Conservation (phyloP, 768 basidiomycete genomes). For the Tylopilus rubrobrunneus region DNA sequence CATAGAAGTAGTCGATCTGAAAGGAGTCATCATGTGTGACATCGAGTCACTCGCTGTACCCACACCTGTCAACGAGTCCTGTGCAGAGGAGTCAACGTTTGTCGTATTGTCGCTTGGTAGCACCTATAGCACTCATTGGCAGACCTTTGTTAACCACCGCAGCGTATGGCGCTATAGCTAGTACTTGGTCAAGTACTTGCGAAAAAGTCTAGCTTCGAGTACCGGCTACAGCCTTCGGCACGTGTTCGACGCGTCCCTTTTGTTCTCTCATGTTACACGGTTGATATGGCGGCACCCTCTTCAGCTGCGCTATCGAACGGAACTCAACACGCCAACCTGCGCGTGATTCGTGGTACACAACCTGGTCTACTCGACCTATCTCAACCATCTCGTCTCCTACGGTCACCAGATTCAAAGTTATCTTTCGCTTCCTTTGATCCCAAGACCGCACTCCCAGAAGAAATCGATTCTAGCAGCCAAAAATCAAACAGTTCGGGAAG, state of each 20-base stretch:
- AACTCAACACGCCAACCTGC: neutral
- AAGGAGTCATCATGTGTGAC: slow-evolving; percentile 2
- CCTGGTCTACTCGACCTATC: slow-evolving; percentile 67
- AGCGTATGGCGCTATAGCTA: no score
- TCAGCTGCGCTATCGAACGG: slow-evolving; percentile 4
- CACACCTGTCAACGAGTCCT: no score
- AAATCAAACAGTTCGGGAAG: slow-evolving; percentile 45
- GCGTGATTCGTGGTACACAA: slow-evolving; percentile 36
- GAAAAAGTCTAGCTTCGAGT: no score
- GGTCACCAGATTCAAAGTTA: slow-evolving; percentile 53
- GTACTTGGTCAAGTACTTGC: no score
- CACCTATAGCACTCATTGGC: no score
- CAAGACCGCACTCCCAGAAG: slow-evolving; percentile 49
- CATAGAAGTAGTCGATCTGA: neutral
- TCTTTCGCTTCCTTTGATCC: slow-evolving; percentile 76
- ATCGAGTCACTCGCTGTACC: slow-evolving; percentile 2
- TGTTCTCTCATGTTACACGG: no score
- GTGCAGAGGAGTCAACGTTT: neutral
- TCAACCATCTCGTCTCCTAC: slow-evolving; percentile 60
- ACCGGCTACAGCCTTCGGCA: neutral
- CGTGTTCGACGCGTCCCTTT: slow-evolving; percentile 14
- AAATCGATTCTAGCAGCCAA: slow-evolving; percentile 29
- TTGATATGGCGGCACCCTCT: slow-evolving; percentile 10
- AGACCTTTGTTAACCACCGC: no score
- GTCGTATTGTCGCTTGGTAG: neutral